These are phyloP conservation scores for Platanthera zijinensis DNA, from an alignment of 106 monocot genomes.

Conservation along the genomic window DNA sequence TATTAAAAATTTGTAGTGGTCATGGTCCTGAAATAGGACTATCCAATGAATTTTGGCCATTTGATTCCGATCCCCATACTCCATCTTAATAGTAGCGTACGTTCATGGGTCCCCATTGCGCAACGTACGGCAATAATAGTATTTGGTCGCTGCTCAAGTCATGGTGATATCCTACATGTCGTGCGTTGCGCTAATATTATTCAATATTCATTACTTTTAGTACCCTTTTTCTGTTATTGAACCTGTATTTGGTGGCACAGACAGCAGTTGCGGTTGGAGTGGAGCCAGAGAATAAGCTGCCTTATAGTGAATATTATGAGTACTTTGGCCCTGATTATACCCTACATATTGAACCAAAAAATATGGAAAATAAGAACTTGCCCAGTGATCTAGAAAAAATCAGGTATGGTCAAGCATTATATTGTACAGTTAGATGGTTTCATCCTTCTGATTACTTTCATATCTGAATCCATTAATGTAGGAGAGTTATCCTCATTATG, in stretches of 20 bases:
- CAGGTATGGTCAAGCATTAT: slow-evolving; percentile 24
- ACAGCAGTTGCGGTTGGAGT: slow-evolving; percentile 74
- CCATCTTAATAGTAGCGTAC: too few species aligned
- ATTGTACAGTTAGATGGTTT: not conserved
- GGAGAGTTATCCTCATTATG: not conserved
- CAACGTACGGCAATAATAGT: too few species aligned
- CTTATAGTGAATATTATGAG: slow-evolving; percentile 72
- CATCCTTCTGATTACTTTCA: not conserved
- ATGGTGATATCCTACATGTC: too few species aligned
- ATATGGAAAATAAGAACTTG: slow-evolving; percentile 48
- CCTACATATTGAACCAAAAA: slow-evolving; percentile 47
- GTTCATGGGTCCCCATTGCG: too few species aligned
- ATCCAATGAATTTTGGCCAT: too few species aligned
- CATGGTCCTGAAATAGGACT: too few species aligned
- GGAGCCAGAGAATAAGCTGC: slow-evolving; percentile 63
- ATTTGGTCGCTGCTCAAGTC: too few species aligned
- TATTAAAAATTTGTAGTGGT: too few species aligned
- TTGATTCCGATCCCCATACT: too few species aligned
- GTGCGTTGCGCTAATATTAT: not conserved
- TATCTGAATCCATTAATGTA: not conserved
- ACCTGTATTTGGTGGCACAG: slow-evolving; percentile 19
- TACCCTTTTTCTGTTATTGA: slow-evolving; percentile 5
- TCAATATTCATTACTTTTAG: not conserved
- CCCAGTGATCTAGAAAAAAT: slow-evolving; percentile 52
- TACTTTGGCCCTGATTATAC: slow-evolving; percentile 70